Base-by-base conservation (phyloP, 2,329 filamentous ascomycete genomes). In the Chaetomium olivaceum region DNA sequence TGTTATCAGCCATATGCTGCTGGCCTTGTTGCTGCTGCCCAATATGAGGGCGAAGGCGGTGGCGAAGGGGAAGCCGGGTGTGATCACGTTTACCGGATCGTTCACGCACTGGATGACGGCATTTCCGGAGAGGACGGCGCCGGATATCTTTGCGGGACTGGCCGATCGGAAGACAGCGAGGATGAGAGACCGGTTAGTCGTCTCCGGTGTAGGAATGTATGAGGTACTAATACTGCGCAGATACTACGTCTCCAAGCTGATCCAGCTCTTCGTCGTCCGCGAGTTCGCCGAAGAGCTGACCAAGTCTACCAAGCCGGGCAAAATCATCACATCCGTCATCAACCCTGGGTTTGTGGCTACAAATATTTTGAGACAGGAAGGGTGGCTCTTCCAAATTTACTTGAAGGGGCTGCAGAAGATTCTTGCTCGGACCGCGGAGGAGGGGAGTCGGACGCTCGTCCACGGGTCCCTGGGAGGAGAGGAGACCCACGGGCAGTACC, bases 1-100 rank as follows among this genome's bases (percentile, higher is more conserved):
- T 63, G 82, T 85, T 11, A 75, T 87, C 63, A 78, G 76, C 14
- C 85, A 82, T 0, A 79, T 86, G 50, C 71, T 87, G 1, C 75
- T 88, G 0, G 80, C 77, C 0, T 68, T 82, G 0, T 74, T 85
- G 0, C 51, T 87, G 2, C 65, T 87, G 23, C 85, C 85, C 0
- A 83, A 81, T 69, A 75, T 88, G 4, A 79, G 79, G 59, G 75
- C 78, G 29, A 81, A 77, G 19, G 76, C 74, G 2, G 36, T 33
- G 5, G 46, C 7, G 29, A 43, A 33, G 50, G 46, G 48, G 9
- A 56, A 39, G 56, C 27, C 60, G 14, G 19, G 25, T 4, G 51
- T 56, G 12, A 6, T 66, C 12, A 27, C 23, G 11, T 64, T 66
- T 8, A 57, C 31, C 9, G 64, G 64, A 2, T 56, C 33, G 16